Conservation (phyloP, 148 eudicot genomes). For the Arbutus unedo region DNA sequence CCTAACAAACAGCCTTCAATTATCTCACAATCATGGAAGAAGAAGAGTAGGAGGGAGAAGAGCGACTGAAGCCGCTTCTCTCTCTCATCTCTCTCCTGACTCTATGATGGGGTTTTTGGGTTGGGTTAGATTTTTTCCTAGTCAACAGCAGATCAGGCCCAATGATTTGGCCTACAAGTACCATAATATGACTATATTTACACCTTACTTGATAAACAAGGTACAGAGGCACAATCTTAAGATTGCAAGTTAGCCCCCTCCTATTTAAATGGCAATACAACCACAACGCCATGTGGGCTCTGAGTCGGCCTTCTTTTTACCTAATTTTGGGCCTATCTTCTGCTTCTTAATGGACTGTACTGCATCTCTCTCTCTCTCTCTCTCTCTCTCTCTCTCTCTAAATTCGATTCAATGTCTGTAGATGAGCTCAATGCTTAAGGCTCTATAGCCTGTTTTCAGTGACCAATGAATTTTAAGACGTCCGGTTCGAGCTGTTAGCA, state of each 20-base stretch:
- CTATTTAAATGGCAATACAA: background rate
- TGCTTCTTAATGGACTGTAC: background rate
- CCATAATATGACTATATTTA: background rate
- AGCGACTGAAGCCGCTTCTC: too few relatives aligned
- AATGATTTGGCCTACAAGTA: constrained; percentile 1
- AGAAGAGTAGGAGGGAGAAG: too few relatives aligned
- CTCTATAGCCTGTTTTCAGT: too few relatives aligned
- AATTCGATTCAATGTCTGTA: too few relatives aligned
- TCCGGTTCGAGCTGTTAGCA: too few relatives aligned
- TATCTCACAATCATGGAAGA: too few relatives aligned
- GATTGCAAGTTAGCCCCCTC: background rate
- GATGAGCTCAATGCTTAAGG: too few relatives aligned
- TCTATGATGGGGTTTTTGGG: background rate
- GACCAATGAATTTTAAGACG: too few relatives aligned
- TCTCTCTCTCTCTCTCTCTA: too few relatives aligned
- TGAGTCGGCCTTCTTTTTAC: background rate
- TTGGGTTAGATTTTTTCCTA: background rate
- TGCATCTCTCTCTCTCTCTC: too few relatives aligned
- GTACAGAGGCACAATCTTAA: background rate
- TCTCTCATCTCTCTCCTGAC: too few relatives aligned
- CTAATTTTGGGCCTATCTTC: background rate
- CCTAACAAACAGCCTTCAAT: too few relatives aligned
- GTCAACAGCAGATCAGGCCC: background rate
- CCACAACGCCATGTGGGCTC: background rate
- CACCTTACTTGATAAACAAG: background rate